These are phyloP conservation scores for Aspergillus sp. DNA, from an alignment of 2,329 filamentous ascomycete species.

Conservation along the genomic window DNA sequence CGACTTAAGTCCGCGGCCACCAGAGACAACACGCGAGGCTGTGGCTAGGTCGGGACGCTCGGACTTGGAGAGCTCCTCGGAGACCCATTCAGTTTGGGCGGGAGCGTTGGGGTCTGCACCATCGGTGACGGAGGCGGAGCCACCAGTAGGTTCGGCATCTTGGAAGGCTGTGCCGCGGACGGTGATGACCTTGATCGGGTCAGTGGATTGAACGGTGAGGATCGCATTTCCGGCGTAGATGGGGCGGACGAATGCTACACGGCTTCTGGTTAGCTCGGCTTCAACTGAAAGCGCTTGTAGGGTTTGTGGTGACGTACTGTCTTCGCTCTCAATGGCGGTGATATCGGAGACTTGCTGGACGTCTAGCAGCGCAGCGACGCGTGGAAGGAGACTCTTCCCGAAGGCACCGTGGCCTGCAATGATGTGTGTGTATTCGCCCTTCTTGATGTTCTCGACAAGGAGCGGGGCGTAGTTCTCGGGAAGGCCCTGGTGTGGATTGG, in stretches of 20 bases:
- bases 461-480: constrained; percentile 94
- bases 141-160: constrained; percentile 67
- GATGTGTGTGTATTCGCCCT: constrained; percentile 89
- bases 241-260: constrained; percentile 77
- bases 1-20: constrained; percentile 91
- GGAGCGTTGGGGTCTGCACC: constrained; percentile 80
- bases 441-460: constrained; percentile 94
- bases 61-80: constrained; percentile 87
- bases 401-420: constrained; percentile 91
- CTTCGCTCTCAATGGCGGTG: constrained; percentile 79
- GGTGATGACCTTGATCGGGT: constrained; percentile 83
- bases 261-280: neutral
- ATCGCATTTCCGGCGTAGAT: constrained; percentile 99
- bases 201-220: constrained; percentile 87
- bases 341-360: constrained; percentile 93
- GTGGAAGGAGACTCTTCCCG: constrained; percentile 90
- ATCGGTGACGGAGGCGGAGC: constrained; percentile 74
- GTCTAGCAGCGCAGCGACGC: constrained; percentile 88
- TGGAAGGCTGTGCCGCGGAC: constrained; percentile 92
- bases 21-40: constrained; percentile 86
- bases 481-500: constrained; percentile 64
- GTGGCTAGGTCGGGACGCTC: constrained; percentile 91
- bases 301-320: constrained; percentile 59
- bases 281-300: neutral
- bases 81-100: constrained; percentile 80